Evolutionary conservation across 202 grass and related monocot species (phyloP).

Genomic region (Bolboschoenoplectus hybrid): DNA sequence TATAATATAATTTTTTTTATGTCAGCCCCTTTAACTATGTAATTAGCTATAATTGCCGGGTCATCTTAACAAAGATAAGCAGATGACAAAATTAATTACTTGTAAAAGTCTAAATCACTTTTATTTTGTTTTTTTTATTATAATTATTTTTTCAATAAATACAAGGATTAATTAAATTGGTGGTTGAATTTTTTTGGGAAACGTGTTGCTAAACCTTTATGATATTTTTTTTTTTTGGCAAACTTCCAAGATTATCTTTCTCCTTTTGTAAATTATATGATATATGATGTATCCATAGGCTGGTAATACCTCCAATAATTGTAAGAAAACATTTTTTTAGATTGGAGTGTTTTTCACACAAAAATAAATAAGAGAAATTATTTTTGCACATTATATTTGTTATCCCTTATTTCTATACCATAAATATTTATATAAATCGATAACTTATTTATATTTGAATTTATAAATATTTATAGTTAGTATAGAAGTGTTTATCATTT

Average conservation of each 20-base stretch:
- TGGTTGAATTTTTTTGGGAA: background rate
- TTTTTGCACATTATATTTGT: background rate
- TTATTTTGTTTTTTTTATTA: background rate
- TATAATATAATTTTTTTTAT: background rate
- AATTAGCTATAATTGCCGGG: too few relatives aligned
- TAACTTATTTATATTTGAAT: too few relatives aligned
- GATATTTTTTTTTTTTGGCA: background rate
- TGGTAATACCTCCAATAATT: background rate
- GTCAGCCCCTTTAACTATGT: background rate
- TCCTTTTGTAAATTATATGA: background rate
- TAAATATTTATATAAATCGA: too few relatives aligned
- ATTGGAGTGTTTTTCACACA: background rate
- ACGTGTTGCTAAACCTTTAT: conserved; percentile 10
- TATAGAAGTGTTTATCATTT: too few relatives aligned
- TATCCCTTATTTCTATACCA: too few relatives aligned
- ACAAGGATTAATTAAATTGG: background rate
- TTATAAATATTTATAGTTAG: too few relatives aligned
- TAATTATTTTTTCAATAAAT: background rate
- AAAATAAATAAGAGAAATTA: too few relatives aligned
- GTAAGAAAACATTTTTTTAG: background rate
- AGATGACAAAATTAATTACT: too few relatives aligned
- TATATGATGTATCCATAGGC: background rate
- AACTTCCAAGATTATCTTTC: conserved; percentile 1
- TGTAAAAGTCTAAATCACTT: too few relatives aligned
- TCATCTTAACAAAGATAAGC: too few relatives aligned